Evolutionary conservation across 2,329 filamentous ascomycete species (phyloP), one percentile per base, ranked within the genome.

Genomic region (Proliferodiscus dingleyae): DNA sequence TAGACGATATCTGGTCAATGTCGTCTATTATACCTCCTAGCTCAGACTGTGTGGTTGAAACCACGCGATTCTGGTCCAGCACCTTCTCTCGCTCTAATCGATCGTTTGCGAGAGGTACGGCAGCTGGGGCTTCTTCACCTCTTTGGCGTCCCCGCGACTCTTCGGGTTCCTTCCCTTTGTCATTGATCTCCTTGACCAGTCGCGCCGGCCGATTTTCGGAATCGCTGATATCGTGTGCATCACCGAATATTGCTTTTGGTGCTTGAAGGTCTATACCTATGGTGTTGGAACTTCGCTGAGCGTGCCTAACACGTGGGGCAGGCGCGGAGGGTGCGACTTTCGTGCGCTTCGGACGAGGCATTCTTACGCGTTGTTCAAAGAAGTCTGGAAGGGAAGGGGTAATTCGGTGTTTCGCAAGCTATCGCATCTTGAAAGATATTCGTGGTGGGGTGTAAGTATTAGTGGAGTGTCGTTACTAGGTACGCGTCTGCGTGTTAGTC

Each of bases 341-440:
- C 29, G 59, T 56, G 47, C 61, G 60, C 51, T 63, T 64, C 40
- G 62, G 62, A 33, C 62, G 61, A 49, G 62, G 62, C 62, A 64
- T 64, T 47, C 36, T 53, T 22, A 11, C 18, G 34, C 11, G 34
- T 21, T n/a, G 23, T 37, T 24, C 2, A 11, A 6, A n/a, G 19
- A 13, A n/a, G 15, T 37, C 23, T n/a, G 10, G 13, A 13, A 11
- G 34, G 34, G 19, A 8, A 37, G 34, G 15, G 9, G 15, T 15
- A 10, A 5, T 23, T 19, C 23, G 11, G 11, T 23, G 8, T 2
- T 6, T 34, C 23, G 10, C 19, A 37, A 19, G 21, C 19, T 37
- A 37, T 37, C 34, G 34, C 34, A 37, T 37, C 23, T 37, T 19
- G 34, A 37, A 37, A 23, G 19, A 37, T 37, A 37, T 37, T 37